phyloP scores from a whole-genome alignment of 2,329 filamentous ascomycete genomes.

The Beauveria brongniartii region DNA sequence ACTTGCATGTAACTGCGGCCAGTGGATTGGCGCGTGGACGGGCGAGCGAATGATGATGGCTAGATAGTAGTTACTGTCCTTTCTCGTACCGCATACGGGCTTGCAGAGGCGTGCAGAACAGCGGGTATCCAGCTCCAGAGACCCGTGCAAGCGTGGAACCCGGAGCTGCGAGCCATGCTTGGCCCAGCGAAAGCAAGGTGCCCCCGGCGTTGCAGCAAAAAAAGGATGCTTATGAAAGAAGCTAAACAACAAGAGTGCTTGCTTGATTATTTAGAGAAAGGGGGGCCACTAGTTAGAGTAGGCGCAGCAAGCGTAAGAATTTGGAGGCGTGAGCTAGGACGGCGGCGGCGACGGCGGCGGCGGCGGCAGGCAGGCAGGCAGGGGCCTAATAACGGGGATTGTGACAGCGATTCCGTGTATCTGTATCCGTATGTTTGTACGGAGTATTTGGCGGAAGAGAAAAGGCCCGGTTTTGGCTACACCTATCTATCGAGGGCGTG shows the following conservation, averaged over 20 bases:
- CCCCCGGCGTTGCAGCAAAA: constrained; percentile 3
- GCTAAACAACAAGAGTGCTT: constrained; percentile 7
- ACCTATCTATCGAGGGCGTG: neutral
- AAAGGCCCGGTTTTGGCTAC: neutral
- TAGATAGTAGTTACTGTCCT: neutral
- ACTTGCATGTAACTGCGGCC: neutral
- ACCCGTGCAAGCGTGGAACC: neutral
- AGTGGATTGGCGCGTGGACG: neutral
- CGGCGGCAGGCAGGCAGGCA: neutral
- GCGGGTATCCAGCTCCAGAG: constrained; percentile 1
- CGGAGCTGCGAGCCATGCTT: neutral
- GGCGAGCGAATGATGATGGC: neutral
- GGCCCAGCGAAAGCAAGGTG: neutral
- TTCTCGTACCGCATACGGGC: neutral
- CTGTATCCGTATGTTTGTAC: neutral
- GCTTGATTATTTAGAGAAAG: neutral
- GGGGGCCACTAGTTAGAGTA: neutral
- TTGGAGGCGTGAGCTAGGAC: neutral
- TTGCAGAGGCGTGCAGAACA: neutral
- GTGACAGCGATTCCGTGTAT: neutral
- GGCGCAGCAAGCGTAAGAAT: neutral
- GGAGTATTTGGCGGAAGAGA: too few relatives aligned
- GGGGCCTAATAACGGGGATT: neutral
- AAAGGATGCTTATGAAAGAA: constrained; percentile 12
- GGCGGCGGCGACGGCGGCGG: neutral